Evolutionary conservation across 1,284 basidiomycete genomes (phyloP), one percentile per base, ranked within the genome.

Genomic region (Leccinum pachyderme): DNA sequence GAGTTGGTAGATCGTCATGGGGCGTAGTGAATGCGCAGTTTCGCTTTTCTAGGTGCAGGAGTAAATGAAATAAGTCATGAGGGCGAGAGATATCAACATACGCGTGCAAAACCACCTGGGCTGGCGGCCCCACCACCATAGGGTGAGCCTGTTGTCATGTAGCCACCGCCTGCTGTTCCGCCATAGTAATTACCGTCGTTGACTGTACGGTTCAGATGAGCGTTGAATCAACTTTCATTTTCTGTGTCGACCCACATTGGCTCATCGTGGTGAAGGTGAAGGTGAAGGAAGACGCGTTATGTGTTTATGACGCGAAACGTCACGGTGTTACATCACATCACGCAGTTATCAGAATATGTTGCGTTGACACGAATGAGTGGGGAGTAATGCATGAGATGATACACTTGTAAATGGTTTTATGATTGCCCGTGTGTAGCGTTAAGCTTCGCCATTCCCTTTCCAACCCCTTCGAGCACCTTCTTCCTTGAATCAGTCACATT

Each of bases 1-100:
- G 48, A 98, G 78, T 71, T 97, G 94, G 52, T 86, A 82, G 62
- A 95, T 81, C 4, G 92, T 96, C 46, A 97, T 82, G 5, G 96
- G 93, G 46, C 95, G 84, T 27, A 98, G 71, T 1, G 91, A 88
- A 55, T 88, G 83, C 0, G 78, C 75, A 28, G 80, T 72, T 72
- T 77, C 84, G 55, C 69, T 74, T 64, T 67, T 75, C 75, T 81
- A 52, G n/a, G 56, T 29, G 28, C 33, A 6, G 7, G 48, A 1
- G 45, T 31, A 1, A 15, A 48, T 61, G 12, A 61, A 41, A 48
- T 31, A 44, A 31, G n/a, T 12, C 15, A 52, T 4, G 6, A 50
- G 25, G 22, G 18, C n/a, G 18, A 41, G n/a, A 31, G 51, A 39
- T 33, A 29, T 18, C 53, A 48, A 59, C 72, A 49, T 56, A 77